Base-by-base conservation (phyloP, 1,139 yeast species). In the Suhomyces anneliseae region DNA sequence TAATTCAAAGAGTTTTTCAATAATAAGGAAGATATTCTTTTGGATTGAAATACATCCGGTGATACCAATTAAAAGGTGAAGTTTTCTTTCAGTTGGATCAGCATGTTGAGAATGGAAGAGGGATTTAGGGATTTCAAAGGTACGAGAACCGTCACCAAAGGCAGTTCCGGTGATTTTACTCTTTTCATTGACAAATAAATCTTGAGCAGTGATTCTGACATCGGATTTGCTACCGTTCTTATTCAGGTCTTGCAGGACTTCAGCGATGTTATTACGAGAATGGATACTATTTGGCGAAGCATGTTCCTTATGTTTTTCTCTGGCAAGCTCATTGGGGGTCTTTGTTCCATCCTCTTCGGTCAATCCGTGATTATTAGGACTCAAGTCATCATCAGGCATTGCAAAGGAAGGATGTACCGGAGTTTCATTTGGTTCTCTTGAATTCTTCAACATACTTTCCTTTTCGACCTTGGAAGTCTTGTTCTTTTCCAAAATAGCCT, bases 11-110 rank as follows among this genome's bases (percentile, higher is more conserved):
- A 65, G 54, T 45, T 64, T 64, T 40, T 65, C 69, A 38, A 65
- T 65, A 15, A 65, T 60, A 10, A 60, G 50, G 39, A 62, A 59
- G 29, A 65, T 49, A 44, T 64, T 63, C 42, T 65, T 60, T 40
- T 57, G 61, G 37, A 61, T 55, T 10, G 67, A 56, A 26, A 64
- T 58, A 44, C 69, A 65, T 7, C 70, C 70, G 7, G 68, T 63
- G 31, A 65, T 57, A 11, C 68, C 70, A 40, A 65, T 63, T 36
- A 65, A 51, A 31, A 65, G 54, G 45, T 65, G 69, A 12, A 59
- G 45, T 43, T 62, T 65, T 12, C 38, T 27, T 11, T 38, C 5
- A 5, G 26, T 27, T 9, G 32, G 32, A 11, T 29, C 32, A 29
- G 32, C 11, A 29, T 29, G 32, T 11, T 9, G 32, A 5, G 32